phyloP scores from a whole-genome alignment of 345 rosid species.

The Gossypium stocksii region DNA sequence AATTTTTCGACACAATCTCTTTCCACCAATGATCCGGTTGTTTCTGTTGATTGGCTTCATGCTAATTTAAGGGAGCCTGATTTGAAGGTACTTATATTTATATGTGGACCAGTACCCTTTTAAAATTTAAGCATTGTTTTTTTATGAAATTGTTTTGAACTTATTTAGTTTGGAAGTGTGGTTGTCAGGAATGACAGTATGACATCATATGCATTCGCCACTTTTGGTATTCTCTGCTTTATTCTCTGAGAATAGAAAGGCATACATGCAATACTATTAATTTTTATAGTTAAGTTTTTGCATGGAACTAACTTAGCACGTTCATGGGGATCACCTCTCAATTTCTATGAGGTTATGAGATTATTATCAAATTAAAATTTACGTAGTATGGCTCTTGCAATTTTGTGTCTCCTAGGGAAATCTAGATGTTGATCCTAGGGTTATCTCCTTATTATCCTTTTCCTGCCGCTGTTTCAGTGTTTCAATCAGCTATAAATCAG shows the following conservation, averaged over 20 bases:
- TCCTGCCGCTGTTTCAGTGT: background rate
- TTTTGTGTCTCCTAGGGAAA: background rate
- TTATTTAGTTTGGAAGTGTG: background rate
- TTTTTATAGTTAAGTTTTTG: background rate
- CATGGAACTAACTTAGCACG: background rate
- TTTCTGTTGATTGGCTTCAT: constrained; percentile 95
- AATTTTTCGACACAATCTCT: constrained; percentile 44
- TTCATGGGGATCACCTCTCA: background rate
- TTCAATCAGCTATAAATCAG: background rate
- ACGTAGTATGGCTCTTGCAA: background rate
- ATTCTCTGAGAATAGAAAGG: background rate
- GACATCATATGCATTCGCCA: background rate
- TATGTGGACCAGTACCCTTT: background rate
- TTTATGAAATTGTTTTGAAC: background rate
- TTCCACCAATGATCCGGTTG: constrained; percentile 65
- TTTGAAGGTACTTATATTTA: constrained; percentile 57
- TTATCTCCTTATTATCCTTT: background rate
- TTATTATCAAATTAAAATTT: background rate
- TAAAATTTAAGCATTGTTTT: background rate
- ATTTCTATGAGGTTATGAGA: background rate
- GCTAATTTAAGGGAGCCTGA: constrained; percentile 69
- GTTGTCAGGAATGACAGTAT: background rate
- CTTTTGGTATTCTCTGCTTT: background rate
- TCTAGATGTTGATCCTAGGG: background rate
- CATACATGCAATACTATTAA: background rate